Conservation (phyloP, 1,284 basidiomycete species). For the Heterobasidion irregulare region DNA sequence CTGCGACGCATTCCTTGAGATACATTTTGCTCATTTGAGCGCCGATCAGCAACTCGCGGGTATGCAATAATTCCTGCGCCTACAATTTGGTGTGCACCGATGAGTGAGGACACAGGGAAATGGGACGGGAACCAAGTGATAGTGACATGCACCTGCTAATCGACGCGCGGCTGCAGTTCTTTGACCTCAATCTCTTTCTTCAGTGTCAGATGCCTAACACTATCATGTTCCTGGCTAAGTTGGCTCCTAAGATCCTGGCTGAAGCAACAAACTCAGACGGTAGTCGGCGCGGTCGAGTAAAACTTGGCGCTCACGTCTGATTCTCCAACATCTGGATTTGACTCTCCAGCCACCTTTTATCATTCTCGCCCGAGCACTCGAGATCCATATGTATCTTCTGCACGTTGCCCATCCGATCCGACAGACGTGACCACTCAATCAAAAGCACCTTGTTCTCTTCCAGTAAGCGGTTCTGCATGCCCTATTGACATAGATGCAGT, state of each 20-base stretch:
- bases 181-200: slow-evolving; percentile 79
- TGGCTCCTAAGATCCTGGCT: slow-evolving; percentile 73
- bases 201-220: slow-evolving; percentile 60
- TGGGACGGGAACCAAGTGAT: no score
- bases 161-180: slow-evolving; percentile 68
- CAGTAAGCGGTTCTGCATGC: slow-evolving; percentile 68
- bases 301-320: slow-evolving; percentile 50
- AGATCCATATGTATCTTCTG: slow-evolving; percentile 86
- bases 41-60: no score
- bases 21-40: no score
- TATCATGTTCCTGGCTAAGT: slow-evolving; percentile 74
- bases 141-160: slow-evolving; percentile 52
- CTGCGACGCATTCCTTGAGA: no score
- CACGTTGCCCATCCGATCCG: slow-evolving; percentile 81
- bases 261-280: not conserved
- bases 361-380: slow-evolving; percentile 76
- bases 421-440: slow-evolving; percentile 76
- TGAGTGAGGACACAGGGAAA: no score
- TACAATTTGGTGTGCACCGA: no score
- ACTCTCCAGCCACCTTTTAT: slow-evolving; percentile 71
- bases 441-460: slow-evolving; percentile 80
- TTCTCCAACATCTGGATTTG: slow-evolving; percentile 73
- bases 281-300: not conserved
- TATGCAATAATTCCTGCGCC: no score
- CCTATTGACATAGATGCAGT: slow-evolving; percentile 28